Evolutionary conservation across 768 basidiomycete species (phyloP), one percentile per base, ranked within the genome.

Genomic region (Sistotremastrum suecicum): DNA sequence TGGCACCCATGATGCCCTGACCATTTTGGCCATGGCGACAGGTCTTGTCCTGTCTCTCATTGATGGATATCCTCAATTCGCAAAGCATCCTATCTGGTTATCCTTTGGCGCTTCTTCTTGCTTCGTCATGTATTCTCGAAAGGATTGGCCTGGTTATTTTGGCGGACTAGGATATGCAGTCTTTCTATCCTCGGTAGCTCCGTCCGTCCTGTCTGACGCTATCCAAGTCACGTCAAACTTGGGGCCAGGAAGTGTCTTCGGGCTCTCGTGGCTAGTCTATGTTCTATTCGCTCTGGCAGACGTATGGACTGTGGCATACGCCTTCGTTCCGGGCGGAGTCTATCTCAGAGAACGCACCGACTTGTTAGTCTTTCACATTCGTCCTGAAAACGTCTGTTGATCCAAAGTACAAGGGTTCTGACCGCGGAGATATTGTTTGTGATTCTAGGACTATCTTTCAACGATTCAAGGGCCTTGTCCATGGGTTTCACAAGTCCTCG

Each of bases 281-380:
- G 69, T 74, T 44, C 39, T 87, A 34, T 65, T 86, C 40, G 71
- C 74, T 43, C 68, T 90, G 28, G 71, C 78, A 31, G 79, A 77
- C 46, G 75, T 84, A 10, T 84, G 86, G 66, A 89, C 87, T 0
- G 85, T 85, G 45, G 88, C 88, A 0, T 90, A 92, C 62, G 87
- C 88, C 2, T 92, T 90, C 53, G 85, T 92, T 8, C 87, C 87
- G 3, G 83, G 83, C 1, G 87, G 85, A 0, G 60, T 68, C 47
- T 72, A 78, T 53, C 63, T 92, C 42, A 67, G 88, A 43, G 88
- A 92, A 63, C 68, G 80, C 12, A 87, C 85, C 33, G 76, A 85
- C 57, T 50, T 80, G 76, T 85, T 54, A 59, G 75, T 71, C 10
- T 37, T 43, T 34, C 34, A 31, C 43, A 46, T 39, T 39, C n/a